phyloP scores from a whole-genome alignment of 1,284 basidiomycete species.

The Tranzscheliella williamsii region DNA sequence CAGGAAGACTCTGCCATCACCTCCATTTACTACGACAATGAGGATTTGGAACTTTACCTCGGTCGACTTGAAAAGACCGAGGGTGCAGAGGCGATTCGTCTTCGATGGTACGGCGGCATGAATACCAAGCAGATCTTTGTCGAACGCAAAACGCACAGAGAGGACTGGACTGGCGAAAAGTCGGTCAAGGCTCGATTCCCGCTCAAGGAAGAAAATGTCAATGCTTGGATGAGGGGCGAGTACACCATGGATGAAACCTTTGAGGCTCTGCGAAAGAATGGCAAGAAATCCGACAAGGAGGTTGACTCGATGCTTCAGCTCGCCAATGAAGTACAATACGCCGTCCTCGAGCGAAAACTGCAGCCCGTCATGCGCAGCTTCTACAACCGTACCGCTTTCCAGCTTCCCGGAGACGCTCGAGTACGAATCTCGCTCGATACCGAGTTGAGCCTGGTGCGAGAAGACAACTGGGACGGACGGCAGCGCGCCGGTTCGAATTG shows the following conservation, averaged over 20 bases:
- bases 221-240: constrained; percentile 84
- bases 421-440: constrained; percentile 98
- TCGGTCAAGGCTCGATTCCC: constrained; percentile 97
- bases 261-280: constrained; percentile 81
- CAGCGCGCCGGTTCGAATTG: constrained; percentile 82
- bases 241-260: constrained; percentile 95
- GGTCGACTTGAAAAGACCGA: constrained; percentile 97
- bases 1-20: constrained; percentile 81
- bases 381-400: constrained; percentile 98
- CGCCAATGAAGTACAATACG: constrained; percentile 93
- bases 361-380: constrained; percentile 90
- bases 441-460: constrained; percentile 87
- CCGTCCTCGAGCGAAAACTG: constrained; percentile 80
- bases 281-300: constrained; percentile 91
- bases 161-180: constrained; percentile 99
- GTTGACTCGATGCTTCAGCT: constrained; percentile 94
- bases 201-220: constrained; percentile 92
- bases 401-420: constrained; percentile 94
- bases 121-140: constrained; percentile 80
- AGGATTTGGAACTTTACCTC: constrained; percentile 94
- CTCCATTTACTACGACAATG: constrained; percentile 90
- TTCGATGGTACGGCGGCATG: constrained; percentile 97
- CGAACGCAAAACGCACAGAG: constrained; percentile 96
- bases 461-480: constrained; percentile 93
- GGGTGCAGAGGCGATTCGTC: constrained; percentile 92